Percentiles rank a stretch among this genome's conserved stretches.
Conservation (phyloP, 495 filamentous ascomycete species). For the Acidiella bohemica region DNA sequence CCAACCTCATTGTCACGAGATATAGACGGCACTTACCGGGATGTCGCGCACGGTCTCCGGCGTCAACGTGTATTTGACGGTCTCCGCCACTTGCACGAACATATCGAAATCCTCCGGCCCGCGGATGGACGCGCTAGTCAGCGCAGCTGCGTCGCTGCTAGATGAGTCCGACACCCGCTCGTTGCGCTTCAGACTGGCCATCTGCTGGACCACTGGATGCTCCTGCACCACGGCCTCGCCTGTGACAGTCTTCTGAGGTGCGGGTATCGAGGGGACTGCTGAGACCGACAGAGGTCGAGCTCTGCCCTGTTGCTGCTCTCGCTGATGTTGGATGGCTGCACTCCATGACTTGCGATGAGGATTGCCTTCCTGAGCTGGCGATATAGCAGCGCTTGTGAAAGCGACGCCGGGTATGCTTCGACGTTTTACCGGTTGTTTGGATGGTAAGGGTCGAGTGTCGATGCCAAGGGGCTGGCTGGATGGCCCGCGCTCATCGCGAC, state of each 20-base stretch:
- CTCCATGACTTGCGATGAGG: conserved; percentile 6
- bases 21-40: conserved; percentile 55
- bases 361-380: conserved; percentile 1
- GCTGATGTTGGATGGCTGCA: conserved; percentile 6
- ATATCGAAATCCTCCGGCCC: conserved; percentile 51
- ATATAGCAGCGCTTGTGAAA: conserved; percentile 4
- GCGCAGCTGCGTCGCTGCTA: neutral
- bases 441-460: too few relatives aligned
- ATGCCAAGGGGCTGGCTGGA: conserved; percentile 5
- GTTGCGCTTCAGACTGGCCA: conserved; percentile 12
- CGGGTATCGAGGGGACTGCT: conserved; percentile 1
- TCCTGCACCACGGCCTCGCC: conserved; percentile 4
- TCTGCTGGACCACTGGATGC: conserved; percentile 8
- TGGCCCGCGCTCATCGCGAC: too few relatives aligned
- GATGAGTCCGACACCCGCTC: conserved; percentile 5
- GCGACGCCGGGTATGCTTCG: conserved; percentile 10
- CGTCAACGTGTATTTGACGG: conserved; percentile 86
- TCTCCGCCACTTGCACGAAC: conserved; percentile 78
- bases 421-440: conserved; percentile 4
- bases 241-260: neutral
- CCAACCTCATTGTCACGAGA: too few relatives aligned
- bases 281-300: conserved; percentile 1
- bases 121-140: conserved; percentile 17
- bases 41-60: conserved; percentile 79
- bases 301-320: neutral